These are phyloP conservation scores for Podaxis sp. DNA, from an alignment of 768 basidiomycete species.

Conservation along the genomic window DNA sequence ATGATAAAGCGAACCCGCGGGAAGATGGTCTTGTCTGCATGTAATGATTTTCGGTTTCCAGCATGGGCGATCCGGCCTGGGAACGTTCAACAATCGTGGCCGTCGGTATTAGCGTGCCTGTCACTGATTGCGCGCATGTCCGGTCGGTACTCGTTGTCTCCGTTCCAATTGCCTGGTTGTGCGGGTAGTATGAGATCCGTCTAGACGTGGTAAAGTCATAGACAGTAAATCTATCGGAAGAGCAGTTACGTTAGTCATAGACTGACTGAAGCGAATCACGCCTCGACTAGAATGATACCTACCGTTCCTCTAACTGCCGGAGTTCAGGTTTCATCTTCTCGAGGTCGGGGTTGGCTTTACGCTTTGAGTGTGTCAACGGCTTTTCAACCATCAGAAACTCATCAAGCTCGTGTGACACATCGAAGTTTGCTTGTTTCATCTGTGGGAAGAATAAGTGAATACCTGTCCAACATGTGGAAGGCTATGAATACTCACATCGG, in stretches of 20 bases:
- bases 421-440: constrained; percentile 98
- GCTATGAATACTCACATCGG: constrained; percentile 66
- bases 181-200: constrained; percentile 85
- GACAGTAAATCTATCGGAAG: constrained; percentile 67
- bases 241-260: neutral
- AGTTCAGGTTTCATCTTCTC: constrained; percentile 91
- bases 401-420: constrained; percentile 95
- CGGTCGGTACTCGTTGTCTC: constrained; percentile 41
- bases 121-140: constrained; percentile 40
- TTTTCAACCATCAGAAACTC: constrained; percentile 98
- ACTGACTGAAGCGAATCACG: neutral
- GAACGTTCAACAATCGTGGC: constrained; percentile 50
- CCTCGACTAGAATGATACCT: constrained; percentile 25
- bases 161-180: constrained; percentile 58
- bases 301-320: constrained; percentile 93
- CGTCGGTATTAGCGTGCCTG: constrained; percentile 41
- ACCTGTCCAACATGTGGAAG: constrained; percentile 4
- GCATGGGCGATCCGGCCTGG: constrained; percentile 41
- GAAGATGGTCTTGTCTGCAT: constrained; percentile 21
- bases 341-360: constrained; percentile 82
- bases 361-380: constrained; percentile 91
- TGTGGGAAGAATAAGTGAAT: constrained; percentile 29
- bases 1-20: constrained; percentile 1
- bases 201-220: constrained; percentile 79
- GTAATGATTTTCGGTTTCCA: constrained; percentile 30